Evolutionary conservation across 371 early-diverging fungal genomes (phyloP).

Genomic region (Syncephalis fuscata): DNA sequence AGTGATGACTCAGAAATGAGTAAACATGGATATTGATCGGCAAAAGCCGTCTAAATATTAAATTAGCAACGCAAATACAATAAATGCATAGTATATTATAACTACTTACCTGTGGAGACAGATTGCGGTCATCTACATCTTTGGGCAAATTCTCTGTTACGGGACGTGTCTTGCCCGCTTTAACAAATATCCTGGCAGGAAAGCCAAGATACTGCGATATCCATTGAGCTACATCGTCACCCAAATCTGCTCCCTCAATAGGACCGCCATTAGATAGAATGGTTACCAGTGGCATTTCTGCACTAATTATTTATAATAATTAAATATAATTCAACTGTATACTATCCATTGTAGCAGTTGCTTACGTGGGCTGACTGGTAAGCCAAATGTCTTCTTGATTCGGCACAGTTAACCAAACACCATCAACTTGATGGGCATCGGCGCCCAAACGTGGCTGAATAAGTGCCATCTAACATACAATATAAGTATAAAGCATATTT

Average conservation of each 20-base stretch:
- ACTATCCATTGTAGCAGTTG: neutral
- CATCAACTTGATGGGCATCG: neutral
- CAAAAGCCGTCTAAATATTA: constrained; percentile 13
- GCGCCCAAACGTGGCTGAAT: neutral
- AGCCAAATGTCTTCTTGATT: constrained; percentile 1
- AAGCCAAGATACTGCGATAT: constrained; percentile 3
- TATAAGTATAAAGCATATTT: neutral
- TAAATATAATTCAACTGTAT: neutral
- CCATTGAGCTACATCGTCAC: constrained; percentile 7
- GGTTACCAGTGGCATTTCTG: neutral
- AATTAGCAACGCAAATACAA: no score
- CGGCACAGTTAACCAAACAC: neutral
- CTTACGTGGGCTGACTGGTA: constrained; percentile 4
- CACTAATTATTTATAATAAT: neutral
- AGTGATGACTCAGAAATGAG: constrained; percentile 16
- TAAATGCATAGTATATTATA: no score
- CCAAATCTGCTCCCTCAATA: constrained; percentile 2
- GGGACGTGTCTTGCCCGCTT: neutral
- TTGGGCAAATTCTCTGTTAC: constrained; percentile 2
- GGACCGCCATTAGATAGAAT: neutral
- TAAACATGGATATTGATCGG: constrained; percentile 18
- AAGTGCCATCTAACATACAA: neutral
- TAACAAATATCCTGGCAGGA: constrained; percentile 1
- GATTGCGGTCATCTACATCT: no score
- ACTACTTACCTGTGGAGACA: no score